Conservation (phyloP, 148 eudicot genomes). For the Silene uniflora region DNA sequence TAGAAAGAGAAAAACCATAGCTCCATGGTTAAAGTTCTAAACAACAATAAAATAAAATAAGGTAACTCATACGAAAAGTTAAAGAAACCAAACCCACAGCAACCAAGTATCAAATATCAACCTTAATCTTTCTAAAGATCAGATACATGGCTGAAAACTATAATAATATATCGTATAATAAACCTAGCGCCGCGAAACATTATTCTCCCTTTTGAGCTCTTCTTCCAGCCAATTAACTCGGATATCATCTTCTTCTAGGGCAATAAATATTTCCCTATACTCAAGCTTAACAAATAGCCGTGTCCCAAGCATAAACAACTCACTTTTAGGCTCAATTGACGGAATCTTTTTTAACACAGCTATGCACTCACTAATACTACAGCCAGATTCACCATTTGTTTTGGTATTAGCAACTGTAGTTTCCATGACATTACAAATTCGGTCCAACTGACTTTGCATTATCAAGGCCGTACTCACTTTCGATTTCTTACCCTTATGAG, state of each 20-base stretch:
- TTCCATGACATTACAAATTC: conserved; percentile 6
- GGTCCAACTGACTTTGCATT: conserved; percentile 9
- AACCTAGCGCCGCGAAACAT: background rate
- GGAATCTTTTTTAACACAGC: background rate
- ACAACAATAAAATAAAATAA: too few relatives aligned
- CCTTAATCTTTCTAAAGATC: too few relatives aligned
- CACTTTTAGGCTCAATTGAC: conserved; percentile 8
- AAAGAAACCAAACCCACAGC: too few relatives aligned
- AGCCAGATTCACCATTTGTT: background rate
- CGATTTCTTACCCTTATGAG: background rate
- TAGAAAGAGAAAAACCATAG: too few relatives aligned
- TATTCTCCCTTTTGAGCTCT: conserved; percentile 5
- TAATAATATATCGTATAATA: background rate
- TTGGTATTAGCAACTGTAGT: background rate
- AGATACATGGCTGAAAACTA: too few relatives aligned
- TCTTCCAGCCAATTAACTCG: background rate
- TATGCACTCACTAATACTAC: conserved; percentile 6
- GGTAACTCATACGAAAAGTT: too few relatives aligned
- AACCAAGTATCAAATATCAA: too few relatives aligned
- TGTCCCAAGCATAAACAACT: background rate
- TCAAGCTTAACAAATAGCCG: conserved; percentile 1
- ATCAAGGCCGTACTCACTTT: background rate
- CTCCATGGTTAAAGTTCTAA: too few relatives aligned
- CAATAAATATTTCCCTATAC: conserved; percentile 12
- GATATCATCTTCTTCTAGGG: background rate